Evolutionary conservation across 2,329 filamentous ascomycete species (phyloP), one percentile per base, ranked within the genome.

Genomic region (Chaetomium strumarium): DNA sequence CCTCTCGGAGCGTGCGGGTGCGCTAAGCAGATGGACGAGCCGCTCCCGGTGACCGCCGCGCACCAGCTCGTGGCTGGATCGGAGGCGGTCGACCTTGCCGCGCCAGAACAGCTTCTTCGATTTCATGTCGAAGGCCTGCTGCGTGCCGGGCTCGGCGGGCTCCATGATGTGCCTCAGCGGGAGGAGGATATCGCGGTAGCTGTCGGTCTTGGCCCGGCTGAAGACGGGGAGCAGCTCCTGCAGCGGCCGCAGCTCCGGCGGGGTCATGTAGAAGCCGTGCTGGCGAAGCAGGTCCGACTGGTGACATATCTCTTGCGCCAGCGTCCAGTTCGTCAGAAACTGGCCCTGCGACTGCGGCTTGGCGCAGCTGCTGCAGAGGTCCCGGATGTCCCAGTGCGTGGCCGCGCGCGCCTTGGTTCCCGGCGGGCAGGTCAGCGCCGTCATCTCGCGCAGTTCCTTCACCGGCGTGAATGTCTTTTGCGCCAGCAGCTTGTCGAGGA

Each of bases 161-260:
- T 61, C 55, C 17, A 37, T 49, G 11, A 53, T 54, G 49, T 48
- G 78, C 67, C 60, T 76, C 73, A 80, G 63, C 0, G 89, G 88
- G 48, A 90, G 85, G 19, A 91, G 68, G 33, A 95, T 88, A 64
- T 95, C 89, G 57, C 78, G 81, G 69, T 88, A 92, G 5, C 83
- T 83, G 41, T 79, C 75, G 1, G 84, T 81, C 61, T 89, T 90
- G 45, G 82, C 84, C 53, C 86, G 78, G 56, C 87, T 87, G 68
- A 93, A 93, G 11, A 93, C 72, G 0, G 89, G 89, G 2, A 86
- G 69, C 4, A 93, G 74, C 17, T 84, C 75, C 55, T 81, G 77
- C 1, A 85, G 78, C 0, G 83, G 79, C 45, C 80, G 79, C 57
- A 81, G 74, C 0, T 78, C 74, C 8, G 85, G 79, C 0, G 85